A percentile compares a stretch with the other conserved stretches of the same genome.
phyloP scores from a whole-genome alignment of 345 rosid genomes.

The Rhizophora mangle region DNA sequence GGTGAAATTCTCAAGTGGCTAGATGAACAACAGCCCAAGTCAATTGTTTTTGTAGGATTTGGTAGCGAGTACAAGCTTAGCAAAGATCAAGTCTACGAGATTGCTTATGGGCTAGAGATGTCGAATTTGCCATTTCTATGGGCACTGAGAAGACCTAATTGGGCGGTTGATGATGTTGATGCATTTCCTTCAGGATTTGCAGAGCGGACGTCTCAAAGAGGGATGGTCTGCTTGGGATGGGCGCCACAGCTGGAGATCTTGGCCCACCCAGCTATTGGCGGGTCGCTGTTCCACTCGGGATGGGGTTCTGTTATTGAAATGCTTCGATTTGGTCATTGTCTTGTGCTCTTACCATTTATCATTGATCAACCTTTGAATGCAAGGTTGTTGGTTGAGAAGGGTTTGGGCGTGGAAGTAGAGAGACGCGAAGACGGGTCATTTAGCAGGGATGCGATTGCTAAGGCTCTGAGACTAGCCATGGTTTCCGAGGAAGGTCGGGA shows the following conservation, averaged over 20 bases:
- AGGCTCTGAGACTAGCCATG: slow-evolving; percentile 25
- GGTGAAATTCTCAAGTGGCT: slow-evolving; percentile 7
- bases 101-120: slow-evolving; percentile 31
- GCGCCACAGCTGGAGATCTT: slow-evolving; percentile 25
- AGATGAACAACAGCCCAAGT: slow-evolving; percentile 25
- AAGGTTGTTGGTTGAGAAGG: slow-evolving; percentile 14
- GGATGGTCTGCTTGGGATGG: slow-evolving; percentile 27
- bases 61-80: slow-evolving; percentile 39
- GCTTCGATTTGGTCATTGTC: slow-evolving; percentile 20
- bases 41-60: slow-evolving; percentile 36
- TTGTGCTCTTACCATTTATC: slow-evolving; percentile 20
- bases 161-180: slow-evolving; percentile 6
- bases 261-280: slow-evolving; percentile 18
- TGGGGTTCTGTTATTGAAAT: slow-evolving; percentile 28
- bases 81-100: slow-evolving; percentile 25
- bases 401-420: slow-evolving; percentile 21
- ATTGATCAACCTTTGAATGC: slow-evolving; percentile 24
- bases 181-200: slow-evolving; percentile 8
- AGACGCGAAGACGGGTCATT: slow-evolving; percentile 28
- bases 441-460: slow-evolving; percentile 12
- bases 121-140: slow-evolving; percentile 26
- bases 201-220: background rate
- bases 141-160: slow-evolving; percentile 25
- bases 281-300: slow-evolving; percentile 23
- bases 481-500: slow-evolving; percentile 10